Evolutionary conservation across 768 basidiomycete species (phyloP), one percentile per base, ranked within the genome.

Genomic region (Lactarius quietus): DNA sequence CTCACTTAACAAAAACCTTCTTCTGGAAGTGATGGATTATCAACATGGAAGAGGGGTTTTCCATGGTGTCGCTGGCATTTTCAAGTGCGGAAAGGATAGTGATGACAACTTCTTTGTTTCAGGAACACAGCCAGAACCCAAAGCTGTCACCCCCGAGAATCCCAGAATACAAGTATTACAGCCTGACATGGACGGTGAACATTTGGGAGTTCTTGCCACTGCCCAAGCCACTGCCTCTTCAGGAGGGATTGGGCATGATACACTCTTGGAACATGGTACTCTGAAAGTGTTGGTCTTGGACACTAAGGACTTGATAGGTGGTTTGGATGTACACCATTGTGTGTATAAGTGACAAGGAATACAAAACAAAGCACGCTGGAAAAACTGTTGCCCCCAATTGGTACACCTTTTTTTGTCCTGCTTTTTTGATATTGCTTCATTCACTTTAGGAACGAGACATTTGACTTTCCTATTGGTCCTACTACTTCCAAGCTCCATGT

Each of bases 11-110:
- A 90, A 94, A 76, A 77, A 76, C 4, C 75, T 87, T 72, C 73
- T 93, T 60, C 78, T 98, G 70, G 95, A 98, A 78, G 84, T 90
- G 69, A 95, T 98, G 95, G 97, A 99, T 74, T 98, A 96, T 74
- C 95, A 99, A 77, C 78, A 96, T 74, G 88, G 88, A 48, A 91
- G 87, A 74, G 90, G 90, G 38, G 88, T 93, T 59, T 77, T 92
- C 64, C 87, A 89, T 12, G 92, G 91, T 23, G 85, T 95, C n/a
- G 83, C 85, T 18, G 84, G 86, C 12, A 86, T 95, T 10, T 90
- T 92, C 78, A 86, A 81, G 69, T 60, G 59, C 12, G 71, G 68
- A 31, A 73, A 70, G 43, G 68, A 71, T 35, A 67, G 62, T 15
- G 69, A 68, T 20, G 67, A 64, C 0, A 77, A 77, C 35, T 77